Evolutionary conservation across 2,329 filamentous ascomycete species (phyloP).

Genomic region (Madurella mycetomatis): DNA sequence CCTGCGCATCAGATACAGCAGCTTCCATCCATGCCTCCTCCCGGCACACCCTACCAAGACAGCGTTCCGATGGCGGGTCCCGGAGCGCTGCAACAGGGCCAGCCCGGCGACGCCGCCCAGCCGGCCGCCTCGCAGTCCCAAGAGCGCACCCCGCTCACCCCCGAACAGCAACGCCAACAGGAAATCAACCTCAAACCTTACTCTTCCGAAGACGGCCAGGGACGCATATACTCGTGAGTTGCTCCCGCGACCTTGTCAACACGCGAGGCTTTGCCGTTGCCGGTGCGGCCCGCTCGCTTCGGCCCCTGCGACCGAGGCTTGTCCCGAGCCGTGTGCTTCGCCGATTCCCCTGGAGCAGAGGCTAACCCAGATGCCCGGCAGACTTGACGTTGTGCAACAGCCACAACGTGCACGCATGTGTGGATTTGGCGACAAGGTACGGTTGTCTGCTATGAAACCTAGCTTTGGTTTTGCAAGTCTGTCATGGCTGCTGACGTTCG

Average conservation of each 20-base stretch:
- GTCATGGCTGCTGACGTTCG: conserved; percentile 3
- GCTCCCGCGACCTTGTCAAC: not conserved
- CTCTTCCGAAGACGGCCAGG: conserved; percentile 22
- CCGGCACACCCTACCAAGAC: conserved; percentile 18
- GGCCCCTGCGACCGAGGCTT: not conserved
- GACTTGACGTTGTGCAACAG: conserved; percentile 80
- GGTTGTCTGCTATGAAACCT: conserved; percentile 17
- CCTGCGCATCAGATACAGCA: conserved; percentile 20
- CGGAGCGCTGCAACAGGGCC: conserved; percentile 19
- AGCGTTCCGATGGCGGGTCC: conserved; percentile 18
- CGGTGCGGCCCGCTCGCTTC: not conserved
- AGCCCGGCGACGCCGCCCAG: conserved; percentile 17
- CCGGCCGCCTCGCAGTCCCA: conserved; percentile 15
- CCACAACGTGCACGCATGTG: conserved; percentile 94
- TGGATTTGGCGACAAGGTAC: conserved; percentile 95
- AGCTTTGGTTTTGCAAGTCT: not conserved
- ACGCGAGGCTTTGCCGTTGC: not conserved
- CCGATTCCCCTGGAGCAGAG: conserved; percentile 2
- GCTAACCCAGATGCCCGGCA: conserved; percentile 31
- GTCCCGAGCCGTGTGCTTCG: not conserved
- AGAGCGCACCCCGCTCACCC: conserved; percentile 21
- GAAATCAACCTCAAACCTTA: conserved; percentile 24
- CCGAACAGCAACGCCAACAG: conserved; percentile 25
- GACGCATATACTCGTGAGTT: conserved; percentile 26
- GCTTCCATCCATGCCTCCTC: conserved; percentile 25